phyloP scores from a whole-genome alignment of 1,139 yeast species.

The Kurtzmaniella quercitrusa region DNA sequence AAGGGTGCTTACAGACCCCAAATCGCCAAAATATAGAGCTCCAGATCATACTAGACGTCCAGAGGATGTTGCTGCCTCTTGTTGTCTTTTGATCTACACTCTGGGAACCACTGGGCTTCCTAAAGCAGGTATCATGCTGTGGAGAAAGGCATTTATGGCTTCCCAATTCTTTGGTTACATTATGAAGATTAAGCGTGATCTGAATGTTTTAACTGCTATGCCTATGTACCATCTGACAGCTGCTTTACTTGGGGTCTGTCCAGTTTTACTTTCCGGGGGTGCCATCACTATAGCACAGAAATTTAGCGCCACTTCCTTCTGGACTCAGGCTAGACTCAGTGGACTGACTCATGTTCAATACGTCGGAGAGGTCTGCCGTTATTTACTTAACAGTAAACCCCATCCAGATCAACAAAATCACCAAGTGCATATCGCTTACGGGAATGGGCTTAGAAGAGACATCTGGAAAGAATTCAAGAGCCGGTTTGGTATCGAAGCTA shows the following conservation, averaged over 20 bases:
- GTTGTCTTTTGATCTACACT: constrained; percentile 78
- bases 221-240: constrained; percentile 96
- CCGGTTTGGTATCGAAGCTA: constrained; percentile 67
- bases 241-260: constrained; percentile 78
- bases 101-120: constrained; percentile 97
- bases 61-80: constrained; percentile 51
- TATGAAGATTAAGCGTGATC: constrained; percentile 51
- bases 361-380: constrained; percentile 95
- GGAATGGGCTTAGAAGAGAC: constrained; percentile 91
- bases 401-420: constrained; percentile 70
- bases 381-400: constrained; percentile 62
- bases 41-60: constrained; percentile 54
- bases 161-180: constrained; percentile 66
- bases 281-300: constrained; percentile 75
- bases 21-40: constrained; percentile 52
- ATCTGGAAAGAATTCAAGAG: constrained; percentile 80
- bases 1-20: constrained; percentile 38
- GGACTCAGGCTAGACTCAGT: constrained; percentile 81
- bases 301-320: constrained; percentile 79
- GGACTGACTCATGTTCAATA: constrained; percentile 83
- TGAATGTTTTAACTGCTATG: constrained; percentile 84
- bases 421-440: constrained; percentile 68
- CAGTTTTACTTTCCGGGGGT: constrained; percentile 63
- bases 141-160: constrained; percentile 80
- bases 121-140: constrained; percentile 89